Evolutionary conservation across 352 stramenopile genomes (phyloP).

Genomic region (Globisporangium canariense): DNA sequence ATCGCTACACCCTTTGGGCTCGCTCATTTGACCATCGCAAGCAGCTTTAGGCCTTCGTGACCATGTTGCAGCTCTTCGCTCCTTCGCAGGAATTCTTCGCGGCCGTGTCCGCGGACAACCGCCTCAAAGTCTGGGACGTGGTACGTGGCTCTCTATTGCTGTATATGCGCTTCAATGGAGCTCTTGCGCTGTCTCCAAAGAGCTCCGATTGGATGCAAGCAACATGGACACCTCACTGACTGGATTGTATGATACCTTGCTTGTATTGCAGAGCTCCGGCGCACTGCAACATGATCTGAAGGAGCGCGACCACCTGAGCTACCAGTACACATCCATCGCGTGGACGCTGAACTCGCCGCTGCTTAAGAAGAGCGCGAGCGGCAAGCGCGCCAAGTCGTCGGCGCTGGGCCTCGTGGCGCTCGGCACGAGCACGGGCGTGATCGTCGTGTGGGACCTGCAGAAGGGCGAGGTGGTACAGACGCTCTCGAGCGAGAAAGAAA

Average conservation of each 20-base stretch:
- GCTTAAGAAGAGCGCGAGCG: constrained; percentile 30
- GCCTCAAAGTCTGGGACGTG: constrained; percentile 82
- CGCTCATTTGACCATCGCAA: constrained; percentile 17
- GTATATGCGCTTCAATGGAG: not conserved
- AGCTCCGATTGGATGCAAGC: not conserved
- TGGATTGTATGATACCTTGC: constrained; percentile 2
- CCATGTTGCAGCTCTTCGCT: constrained; percentile 71
- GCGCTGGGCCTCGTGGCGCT: constrained; percentile 60
- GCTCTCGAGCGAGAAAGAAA: constrained; percentile 43
- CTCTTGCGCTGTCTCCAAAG: not conserved
- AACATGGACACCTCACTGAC: not conserved
- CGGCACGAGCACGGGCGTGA: constrained; percentile 57
- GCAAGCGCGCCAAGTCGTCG: constrained; percentile 43
- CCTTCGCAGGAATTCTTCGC: constrained; percentile 75
- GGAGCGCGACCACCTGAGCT: constrained; percentile 81
- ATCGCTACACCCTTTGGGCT: constrained; percentile 8
- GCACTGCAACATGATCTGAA: constrained; percentile 72
- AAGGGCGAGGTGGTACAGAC: constrained; percentile 61
- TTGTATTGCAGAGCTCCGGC: constrained; percentile 36
- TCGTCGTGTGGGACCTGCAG: constrained; percentile 76
- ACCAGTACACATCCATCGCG: constrained; percentile 75
- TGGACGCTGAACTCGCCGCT: constrained; percentile 52
- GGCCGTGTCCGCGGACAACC: constrained; percentile 76
- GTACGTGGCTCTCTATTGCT: constrained; percentile 24
- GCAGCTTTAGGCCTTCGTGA: constrained; percentile 2